Conservation (phyloP, 1,284 basidiomycete species). For the Rhodotorula glutinis region DNA sequence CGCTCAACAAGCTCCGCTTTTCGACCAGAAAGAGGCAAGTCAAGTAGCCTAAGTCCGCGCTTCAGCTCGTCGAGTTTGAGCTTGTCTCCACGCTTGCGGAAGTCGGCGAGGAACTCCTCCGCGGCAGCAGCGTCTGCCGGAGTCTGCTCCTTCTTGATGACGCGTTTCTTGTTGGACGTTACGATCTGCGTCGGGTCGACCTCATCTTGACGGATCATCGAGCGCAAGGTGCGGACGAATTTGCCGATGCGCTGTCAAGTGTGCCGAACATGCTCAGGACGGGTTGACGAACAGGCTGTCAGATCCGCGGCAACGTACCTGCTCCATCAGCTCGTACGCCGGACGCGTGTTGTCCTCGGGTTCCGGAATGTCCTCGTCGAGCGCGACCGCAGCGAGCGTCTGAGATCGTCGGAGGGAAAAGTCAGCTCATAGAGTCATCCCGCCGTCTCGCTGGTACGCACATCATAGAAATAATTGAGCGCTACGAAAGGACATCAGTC, state of each 20-base stretch:
- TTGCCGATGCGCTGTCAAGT: constrained; percentile 20
- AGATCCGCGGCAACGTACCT: constrained; percentile 11
- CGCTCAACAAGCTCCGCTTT: constrained; percentile 35
- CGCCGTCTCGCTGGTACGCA: neutral
- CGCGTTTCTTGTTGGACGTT: constrained; percentile 16
- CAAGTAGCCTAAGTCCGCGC: constrained; percentile 26
- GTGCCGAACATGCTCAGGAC: too few species aligned
- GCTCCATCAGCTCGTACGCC: constrained; percentile 25
- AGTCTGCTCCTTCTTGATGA: neutral
- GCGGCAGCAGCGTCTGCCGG: constrained; percentile 4
- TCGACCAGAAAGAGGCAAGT: constrained; percentile 13
- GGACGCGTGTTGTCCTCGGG: constrained; percentile 40
- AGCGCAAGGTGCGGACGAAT: constrained; percentile 11
- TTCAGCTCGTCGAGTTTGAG: constrained; percentile 35
- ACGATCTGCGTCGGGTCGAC: constrained; percentile 17
- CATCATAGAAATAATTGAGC: constrained; percentile 42
- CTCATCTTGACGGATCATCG: constrained; percentile 21
- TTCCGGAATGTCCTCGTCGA: constrained; percentile 39
- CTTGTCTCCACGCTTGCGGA: neutral
- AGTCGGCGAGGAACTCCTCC: constrained; percentile 3
- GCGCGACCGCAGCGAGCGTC: constrained; percentile 40
- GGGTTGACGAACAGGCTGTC: neutral
- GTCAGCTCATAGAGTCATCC: neutral
- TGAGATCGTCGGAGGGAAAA: neutral
- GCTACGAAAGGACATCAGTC: constrained; percentile 16